These are phyloP conservation scores for Schoenoplectus tabernaemontani DNA, from an alignment of 202 grass and related monocot species.

Conservation along the genomic window DNA sequence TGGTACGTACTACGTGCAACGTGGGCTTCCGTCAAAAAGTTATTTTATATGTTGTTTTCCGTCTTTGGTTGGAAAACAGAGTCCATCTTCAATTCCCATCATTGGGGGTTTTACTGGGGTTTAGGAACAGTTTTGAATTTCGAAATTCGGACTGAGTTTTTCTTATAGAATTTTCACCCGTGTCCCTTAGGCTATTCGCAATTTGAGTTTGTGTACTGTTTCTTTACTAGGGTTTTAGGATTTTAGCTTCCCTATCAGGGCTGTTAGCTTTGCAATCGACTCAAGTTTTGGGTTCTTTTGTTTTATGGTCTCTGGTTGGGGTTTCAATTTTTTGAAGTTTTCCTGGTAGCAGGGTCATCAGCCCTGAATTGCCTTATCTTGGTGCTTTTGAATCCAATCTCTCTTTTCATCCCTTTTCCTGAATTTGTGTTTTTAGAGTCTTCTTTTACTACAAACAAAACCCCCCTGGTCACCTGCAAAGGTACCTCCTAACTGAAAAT, in stretches of 20 bases:
- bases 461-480: not conserved
- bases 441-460: not conserved
- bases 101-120: slow-evolving; percentile 15
- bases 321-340: not conserved
- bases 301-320: not conserved
- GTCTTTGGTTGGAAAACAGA: not conserved
- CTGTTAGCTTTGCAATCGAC: not conserved
- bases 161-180: not conserved
- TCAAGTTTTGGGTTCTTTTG: not conserved
- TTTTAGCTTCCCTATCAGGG: not conserved
- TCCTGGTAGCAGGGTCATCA: not conserved
- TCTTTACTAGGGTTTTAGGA: slow-evolving; percentile 17
- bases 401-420: not conserved
- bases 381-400: not conserved
- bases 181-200: not conserved
- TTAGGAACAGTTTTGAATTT: not conserved
- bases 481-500: not conserved
- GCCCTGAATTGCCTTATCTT: not conserved
- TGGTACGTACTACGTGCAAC: not conserved
- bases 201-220: not conserved
- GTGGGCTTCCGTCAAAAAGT: not conserved
- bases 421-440: not conserved
- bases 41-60: not conserved
- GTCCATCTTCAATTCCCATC: not conserved
- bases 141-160: not conserved